A percentile compares a stretch with the other conserved stretches of the same genome.
Evolutionary conservation across 306 rosid species (phyloP).

Genomic region (Arachis hypogaea): DNA sequence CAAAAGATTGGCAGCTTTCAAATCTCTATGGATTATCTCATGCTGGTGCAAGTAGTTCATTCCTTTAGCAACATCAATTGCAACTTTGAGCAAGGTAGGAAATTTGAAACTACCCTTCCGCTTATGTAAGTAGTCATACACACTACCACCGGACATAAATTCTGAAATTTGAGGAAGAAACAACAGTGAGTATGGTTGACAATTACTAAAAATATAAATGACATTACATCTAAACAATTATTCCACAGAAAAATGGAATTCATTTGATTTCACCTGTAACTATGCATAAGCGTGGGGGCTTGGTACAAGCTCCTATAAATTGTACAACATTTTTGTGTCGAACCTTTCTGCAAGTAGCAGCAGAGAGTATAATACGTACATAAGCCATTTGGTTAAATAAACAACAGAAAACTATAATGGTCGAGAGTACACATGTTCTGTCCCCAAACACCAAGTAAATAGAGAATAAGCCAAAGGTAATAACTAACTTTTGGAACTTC

Average conservation of each 20-base stretch:
- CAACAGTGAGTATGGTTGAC: slow-evolving; percentile 8
- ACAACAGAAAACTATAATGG: slow-evolving; percentile 15
- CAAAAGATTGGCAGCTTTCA: slow-evolving; percentile 93
- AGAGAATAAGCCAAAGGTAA: neutral
- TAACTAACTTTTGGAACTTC: slow-evolving; percentile 23
- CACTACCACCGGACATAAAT: slow-evolving; percentile 97
- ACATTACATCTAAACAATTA: slow-evolving; percentile 23
- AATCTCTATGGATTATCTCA: slow-evolving; percentile 93
- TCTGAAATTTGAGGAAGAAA: slow-evolving; percentile 57
- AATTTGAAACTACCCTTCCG: slow-evolving; percentile 87
- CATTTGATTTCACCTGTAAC: slow-evolving; percentile 72
- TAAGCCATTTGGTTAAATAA: neutral
- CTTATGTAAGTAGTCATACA: slow-evolving; percentile 94
- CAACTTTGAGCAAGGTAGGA: slow-evolving; percentile 84
- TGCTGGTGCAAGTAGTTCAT: slow-evolving; percentile 98
- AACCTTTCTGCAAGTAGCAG: slow-evolving; percentile 80
- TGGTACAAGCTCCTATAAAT: slow-evolving; percentile 99
- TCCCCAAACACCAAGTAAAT: slow-evolving; percentile 2
- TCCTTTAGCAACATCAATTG: slow-evolving; percentile 91
- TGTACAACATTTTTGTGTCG: slow-evolving; percentile 99
- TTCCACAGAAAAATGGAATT: slow-evolving; percentile 16
- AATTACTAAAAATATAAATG: slow-evolving; percentile 13
- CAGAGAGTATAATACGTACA: slow-evolving; percentile 30
- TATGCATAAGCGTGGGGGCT: slow-evolving; percentile 84
- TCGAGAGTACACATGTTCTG: neutral